Evolutionary conservation across 75 land plant genomes (phyloP).

Genomic region (Larix kaempferi): DNA sequence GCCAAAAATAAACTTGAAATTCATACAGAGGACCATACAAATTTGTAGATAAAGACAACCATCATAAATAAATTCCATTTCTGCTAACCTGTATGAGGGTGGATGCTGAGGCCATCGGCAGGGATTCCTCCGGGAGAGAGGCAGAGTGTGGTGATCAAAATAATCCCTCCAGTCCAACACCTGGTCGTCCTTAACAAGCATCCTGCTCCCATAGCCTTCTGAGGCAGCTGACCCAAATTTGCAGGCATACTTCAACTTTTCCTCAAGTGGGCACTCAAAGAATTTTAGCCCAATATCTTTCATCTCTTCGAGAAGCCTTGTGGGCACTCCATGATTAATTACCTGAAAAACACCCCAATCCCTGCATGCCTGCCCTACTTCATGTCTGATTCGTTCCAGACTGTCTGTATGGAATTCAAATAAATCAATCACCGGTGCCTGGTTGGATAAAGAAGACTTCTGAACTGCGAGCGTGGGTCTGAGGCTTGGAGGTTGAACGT

Average conservation of each 20-base stretch:
- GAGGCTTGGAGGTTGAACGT: constrained; percentile 58
- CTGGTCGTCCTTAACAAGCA: constrained; percentile 60
- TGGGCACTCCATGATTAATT: constrained; percentile 69
- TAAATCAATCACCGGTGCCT: constrained; percentile 66
- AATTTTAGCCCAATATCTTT: constrained; percentile 38
- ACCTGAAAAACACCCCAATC: constrained; percentile 96
- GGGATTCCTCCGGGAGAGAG: constrained; percentile 59
- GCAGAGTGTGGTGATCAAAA: constrained; percentile 84
- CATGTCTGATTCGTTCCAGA: constrained; percentile 12
- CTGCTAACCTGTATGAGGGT: constrained; percentile 49
- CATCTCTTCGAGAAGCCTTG: constrained; percentile 40
- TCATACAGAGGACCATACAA: not conserved
- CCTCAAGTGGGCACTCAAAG: constrained; percentile 47
- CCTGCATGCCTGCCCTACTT: constrained; percentile 48
- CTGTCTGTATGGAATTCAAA: constrained; percentile 10
- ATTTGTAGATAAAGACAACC: not conserved
- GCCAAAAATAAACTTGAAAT: not conserved
- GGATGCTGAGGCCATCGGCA: constrained; percentile 68
- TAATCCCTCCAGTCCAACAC: constrained; percentile 95
- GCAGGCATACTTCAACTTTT: constrained; percentile 61
- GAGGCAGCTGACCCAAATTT: constrained; percentile 49
- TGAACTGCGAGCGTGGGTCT: constrained; percentile 33
- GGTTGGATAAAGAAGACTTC: not conserved
- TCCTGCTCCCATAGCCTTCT: constrained; percentile 85
- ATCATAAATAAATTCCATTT: not conserved